phyloP scores from a whole-genome alignment of 257 asterid species.

The Fraxinus quadrangulata region DNA sequence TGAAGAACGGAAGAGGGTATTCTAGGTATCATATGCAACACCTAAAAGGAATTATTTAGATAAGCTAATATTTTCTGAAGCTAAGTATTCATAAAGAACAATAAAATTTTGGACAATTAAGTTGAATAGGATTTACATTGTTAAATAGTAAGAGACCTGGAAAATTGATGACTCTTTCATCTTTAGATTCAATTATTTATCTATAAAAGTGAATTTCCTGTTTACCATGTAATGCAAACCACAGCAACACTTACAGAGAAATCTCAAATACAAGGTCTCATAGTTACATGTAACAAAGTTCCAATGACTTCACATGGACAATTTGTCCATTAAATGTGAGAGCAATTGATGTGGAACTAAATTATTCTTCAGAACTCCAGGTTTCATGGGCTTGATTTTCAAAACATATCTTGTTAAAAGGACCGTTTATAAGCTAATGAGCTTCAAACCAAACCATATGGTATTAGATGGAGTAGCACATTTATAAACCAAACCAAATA shows the following conservation, averaged over 20 bases:
- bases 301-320: not conserved
- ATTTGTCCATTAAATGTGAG: slow-evolving; percentile 7
- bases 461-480: slow-evolving; percentile 6
- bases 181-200: not conserved
- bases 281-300: not conserved
- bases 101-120: not conserved
- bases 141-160: not conserved
- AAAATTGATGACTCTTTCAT: not conserved
- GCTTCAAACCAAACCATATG: not conserved
- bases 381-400: not conserved
- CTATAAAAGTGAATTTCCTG: not conserved
- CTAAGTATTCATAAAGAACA: not conserved
- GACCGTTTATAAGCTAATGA: slow-evolving; percentile 1
- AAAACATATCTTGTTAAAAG: not conserved
- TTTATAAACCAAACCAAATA: not conserved
- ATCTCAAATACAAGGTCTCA: not conserved
- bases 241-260: not conserved
- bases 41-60: not conserved
- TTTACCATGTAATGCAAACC: not conserved
- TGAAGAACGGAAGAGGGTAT: not conserved
- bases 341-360: slow-evolving; percentile 6
- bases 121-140: not conserved
- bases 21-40: slow-evolving; percentile 20
- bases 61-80: not conserved
- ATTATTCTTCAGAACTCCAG: not conserved